These are phyloP conservation scores for Fusarium nurragi DNA, from an alignment of 2,329 filamentous ascomycete species.

Conservation along the genomic window DNA sequence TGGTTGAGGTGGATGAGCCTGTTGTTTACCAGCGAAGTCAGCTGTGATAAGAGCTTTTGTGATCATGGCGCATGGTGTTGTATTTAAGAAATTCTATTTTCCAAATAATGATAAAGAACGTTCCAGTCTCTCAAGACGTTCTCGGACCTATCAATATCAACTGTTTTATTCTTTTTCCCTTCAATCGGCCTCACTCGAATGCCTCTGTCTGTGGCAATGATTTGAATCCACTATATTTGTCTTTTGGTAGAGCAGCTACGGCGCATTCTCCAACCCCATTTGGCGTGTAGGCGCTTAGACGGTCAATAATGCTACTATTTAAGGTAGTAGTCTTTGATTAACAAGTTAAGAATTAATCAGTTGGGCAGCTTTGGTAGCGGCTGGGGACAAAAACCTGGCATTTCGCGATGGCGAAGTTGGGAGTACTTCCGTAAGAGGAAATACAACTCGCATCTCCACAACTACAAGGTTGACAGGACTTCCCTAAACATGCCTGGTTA, in stretches of 20 bases:
- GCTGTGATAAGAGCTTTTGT: neutral
- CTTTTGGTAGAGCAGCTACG: too few species aligned
- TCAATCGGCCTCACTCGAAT: too few species aligned
- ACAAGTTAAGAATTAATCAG: too few species aligned
- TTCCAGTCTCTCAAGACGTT: neutral
- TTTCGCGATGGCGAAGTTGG: neutral
- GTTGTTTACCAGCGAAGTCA: constrained; percentile 23
- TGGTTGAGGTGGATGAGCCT: constrained; percentile 24
- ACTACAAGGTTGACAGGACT: neutral
- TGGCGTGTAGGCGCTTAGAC: too few species aligned
- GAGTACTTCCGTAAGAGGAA: constrained; percentile 7
- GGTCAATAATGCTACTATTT: too few species aligned
- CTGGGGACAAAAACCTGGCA: too few species aligned
- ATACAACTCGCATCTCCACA: neutral
- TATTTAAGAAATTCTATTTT: neutral
- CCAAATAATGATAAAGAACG: neutral
- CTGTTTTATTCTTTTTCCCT: too few species aligned
- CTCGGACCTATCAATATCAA: too few species aligned
- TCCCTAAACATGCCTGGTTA: neutral
- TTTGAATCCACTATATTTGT: too few species aligned
- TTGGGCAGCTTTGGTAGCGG: neutral
- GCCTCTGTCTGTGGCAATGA: too few species aligned
- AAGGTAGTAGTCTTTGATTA: too few species aligned
- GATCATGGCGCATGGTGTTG: neutral
- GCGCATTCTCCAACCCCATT: too few species aligned